Percentiles rank a stretch among this genome's conserved stretches.
phyloP scores from a whole-genome alignment of 2,329 filamentous ascomycete species.

The Falciphora oryzae region DNA sequence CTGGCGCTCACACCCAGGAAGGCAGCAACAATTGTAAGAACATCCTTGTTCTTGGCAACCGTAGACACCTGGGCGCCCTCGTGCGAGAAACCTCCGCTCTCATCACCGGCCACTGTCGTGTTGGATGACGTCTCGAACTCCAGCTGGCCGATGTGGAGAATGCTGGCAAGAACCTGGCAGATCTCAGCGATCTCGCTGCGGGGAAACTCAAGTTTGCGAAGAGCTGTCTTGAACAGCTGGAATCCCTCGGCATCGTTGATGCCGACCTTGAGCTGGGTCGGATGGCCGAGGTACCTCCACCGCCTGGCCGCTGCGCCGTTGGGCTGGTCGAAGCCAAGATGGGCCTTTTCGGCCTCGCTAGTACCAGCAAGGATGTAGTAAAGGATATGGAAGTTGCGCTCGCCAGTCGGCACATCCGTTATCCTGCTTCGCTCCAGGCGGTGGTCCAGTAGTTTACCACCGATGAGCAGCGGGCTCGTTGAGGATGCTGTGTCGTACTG shows the following conservation, averaged over 20 bases:
- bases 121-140: constrained; percentile 81
- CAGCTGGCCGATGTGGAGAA: constrained; percentile 95
- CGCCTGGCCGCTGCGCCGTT: constrained; percentile 56
- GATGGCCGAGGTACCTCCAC: constrained; percentile 95
- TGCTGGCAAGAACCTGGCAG: constrained; percentile 87
- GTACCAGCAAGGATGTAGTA: constrained; percentile 95
- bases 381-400: constrained; percentile 91
- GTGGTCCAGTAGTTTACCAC: constrained; percentile 91
- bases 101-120: constrained; percentile 74
- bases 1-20: constrained; percentile 81
- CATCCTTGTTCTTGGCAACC: constrained; percentile 88
- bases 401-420: constrained; percentile 85
- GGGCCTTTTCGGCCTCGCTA: constrained; percentile 80
- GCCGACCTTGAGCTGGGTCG: constrained; percentile 92
- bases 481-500: constrained; percentile 91
- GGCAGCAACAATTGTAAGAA: constrained; percentile 79
- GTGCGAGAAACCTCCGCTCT: constrained; percentile 93
- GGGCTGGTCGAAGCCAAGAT: constrained; percentile 60
- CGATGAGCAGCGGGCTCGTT: constrained; percentile 80
- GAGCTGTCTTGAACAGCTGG: constrained; percentile 92
- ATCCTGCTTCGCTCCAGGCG: constrained; percentile 88
- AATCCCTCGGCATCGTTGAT: constrained; percentile 96
- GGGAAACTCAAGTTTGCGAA: constrained; percentile 91
- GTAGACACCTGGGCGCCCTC: constrained; percentile 86
- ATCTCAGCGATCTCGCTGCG: constrained; percentile 92